Conservation (phyloP, 1,284 basidiomycete genomes). For the Wallemia mellicola region DNA sequence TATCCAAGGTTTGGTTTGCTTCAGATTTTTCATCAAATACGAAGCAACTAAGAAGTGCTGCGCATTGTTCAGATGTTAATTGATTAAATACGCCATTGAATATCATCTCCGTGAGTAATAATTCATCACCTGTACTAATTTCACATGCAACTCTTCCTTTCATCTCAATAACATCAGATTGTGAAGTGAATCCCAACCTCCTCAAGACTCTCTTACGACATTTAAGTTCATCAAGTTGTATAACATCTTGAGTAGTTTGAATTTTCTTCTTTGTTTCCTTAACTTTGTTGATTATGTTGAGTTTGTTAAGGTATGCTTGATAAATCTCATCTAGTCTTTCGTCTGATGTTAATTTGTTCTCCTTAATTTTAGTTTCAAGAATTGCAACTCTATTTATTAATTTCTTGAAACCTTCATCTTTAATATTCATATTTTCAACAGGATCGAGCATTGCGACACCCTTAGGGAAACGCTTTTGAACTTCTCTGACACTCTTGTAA, state of each 20-base stretch:
- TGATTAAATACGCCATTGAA: constrained; percentile 92
- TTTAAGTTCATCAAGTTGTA: constrained; percentile 93
- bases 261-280: constrained; percentile 54
- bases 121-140: constrained; percentile 86
- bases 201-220: constrained; percentile 77
- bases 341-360: constrained; percentile 42
- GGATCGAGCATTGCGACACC: constrained; percentile 73
- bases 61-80: constrained; percentile 66
- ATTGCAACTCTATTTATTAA: constrained; percentile 72
- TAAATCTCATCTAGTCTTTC: constrained; percentile 47
- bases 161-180: constrained; percentile 80
- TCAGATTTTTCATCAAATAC: constrained; percentile 97
- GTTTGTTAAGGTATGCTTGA: constrained; percentile 47
- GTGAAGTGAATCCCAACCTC: constrained; percentile 61
- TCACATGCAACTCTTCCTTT: constrained; percentile 97
- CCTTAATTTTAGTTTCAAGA: constrained; percentile 51
- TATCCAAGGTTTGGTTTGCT: constrained; percentile 52
- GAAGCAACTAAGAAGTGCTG: constrained; percentile 76
- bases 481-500: constrained; percentile 70
- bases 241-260: constrained; percentile 59
- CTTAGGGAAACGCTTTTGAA: constrained; percentile 61
- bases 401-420: constrained; percentile 68
- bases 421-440: constrained; percentile 82
- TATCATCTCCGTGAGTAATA: constrained; percentile 83
- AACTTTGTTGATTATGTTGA: constrained; percentile 35